A percentile compares a stretch with the other conserved stretches of the same genome.
Conservation (phyloP, 805 yeast genomes). For the Yueomyces sp. region DNA sequence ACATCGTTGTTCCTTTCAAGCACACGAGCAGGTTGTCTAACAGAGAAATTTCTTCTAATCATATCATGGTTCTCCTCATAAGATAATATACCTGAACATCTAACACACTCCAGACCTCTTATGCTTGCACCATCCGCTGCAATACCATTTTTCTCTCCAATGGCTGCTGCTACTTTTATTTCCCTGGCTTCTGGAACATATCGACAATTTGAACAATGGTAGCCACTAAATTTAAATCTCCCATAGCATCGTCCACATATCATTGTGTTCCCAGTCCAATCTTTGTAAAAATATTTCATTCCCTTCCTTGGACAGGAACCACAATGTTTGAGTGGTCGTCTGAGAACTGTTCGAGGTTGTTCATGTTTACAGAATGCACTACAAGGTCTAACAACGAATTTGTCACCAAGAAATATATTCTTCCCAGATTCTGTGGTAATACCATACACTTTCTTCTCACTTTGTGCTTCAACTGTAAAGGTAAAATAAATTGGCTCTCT, state of each 20-base stretch:
- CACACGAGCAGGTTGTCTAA: too few species aligned
- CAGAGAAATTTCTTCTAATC: too few species aligned
- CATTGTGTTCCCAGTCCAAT: constrained; percentile 15
- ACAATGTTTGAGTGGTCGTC: constrained; percentile 12
- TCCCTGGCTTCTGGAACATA: constrained; percentile 17
- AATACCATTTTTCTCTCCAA: constrained; percentile 6
- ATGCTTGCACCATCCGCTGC: constrained; percentile 8
- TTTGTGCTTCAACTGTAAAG: constrained; percentile 9
- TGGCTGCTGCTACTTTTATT: constrained; percentile 7
- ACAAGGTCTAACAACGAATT: constrained; percentile 9
- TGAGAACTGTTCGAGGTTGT: constrained; percentile 7
- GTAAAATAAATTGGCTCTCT: constrained; percentile 14
- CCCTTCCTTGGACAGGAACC: constrained; percentile 15
- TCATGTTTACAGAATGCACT: constrained; percentile 9
- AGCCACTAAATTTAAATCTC: constrained; percentile 14
- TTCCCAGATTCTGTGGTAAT: constrained; percentile 8
- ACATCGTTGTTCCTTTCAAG: too few species aligned
- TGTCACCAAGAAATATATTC: constrained; percentile 12
- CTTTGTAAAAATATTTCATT: constrained; percentile 13
- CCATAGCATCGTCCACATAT: constrained; percentile 17
- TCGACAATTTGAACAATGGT: constrained; percentile 13
- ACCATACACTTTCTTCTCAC: constrained; percentile 11
- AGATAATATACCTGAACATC: constrained; percentile 6
- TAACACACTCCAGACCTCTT: constrained; percentile 8
- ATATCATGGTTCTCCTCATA: too few species aligned